Evolutionary conservation across 2,329 filamentous ascomycete genomes (phyloP).

Genomic region (Eutypa lata): DNA sequence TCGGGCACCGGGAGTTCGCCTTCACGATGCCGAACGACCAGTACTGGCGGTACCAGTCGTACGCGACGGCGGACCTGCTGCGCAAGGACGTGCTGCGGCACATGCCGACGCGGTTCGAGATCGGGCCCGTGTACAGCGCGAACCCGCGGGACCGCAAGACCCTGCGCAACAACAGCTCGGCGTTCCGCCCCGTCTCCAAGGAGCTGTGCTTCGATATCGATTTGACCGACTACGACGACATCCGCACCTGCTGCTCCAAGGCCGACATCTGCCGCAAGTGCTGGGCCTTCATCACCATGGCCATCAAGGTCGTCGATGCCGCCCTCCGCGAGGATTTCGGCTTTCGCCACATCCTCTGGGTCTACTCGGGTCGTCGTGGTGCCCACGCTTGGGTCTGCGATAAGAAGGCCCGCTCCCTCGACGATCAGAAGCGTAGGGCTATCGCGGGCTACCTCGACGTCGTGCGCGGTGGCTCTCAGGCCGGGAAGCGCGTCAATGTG

Average conservation of each 20-base stretch:
- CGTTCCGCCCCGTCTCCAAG: conserved; percentile 85
- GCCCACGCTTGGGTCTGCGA: conserved; percentile 99
- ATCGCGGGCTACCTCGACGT: conserved; percentile 89
- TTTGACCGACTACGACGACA: conserved; percentile 97
- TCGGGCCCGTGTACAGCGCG: conserved; percentile 92
- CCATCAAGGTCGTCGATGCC: conserved; percentile 86
- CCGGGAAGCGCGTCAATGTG: conserved; percentile 82
- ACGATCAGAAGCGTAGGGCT: conserved; percentile 80
- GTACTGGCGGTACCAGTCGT: conserved; percentile 86
- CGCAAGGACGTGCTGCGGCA: conserved; percentile 87
- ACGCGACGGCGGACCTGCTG: conserved; percentile 57
- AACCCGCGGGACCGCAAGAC: conserved; percentile 94
- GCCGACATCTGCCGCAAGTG: conserved; percentile 92
- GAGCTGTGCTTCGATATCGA: conserved; percentile 99
- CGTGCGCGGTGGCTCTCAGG: conserved; percentile 80
- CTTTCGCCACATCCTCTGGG: conserved; percentile 96
- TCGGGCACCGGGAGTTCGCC: conserved; percentile 90
- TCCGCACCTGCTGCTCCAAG: conserved; percentile 90
- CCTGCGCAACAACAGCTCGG: conserved; percentile 66
- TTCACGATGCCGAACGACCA: conserved; percentile 91
- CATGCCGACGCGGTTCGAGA: conserved; percentile 93
- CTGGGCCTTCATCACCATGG: conserved; percentile 98
- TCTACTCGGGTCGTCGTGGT: conserved; percentile 94
- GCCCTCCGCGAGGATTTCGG: conserved; percentile 92
- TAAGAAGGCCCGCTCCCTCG: conserved; percentile 75